phyloP scores from a whole-genome alignment of 768 basidiomycete species.

The Lentinula boryana region DNA sequence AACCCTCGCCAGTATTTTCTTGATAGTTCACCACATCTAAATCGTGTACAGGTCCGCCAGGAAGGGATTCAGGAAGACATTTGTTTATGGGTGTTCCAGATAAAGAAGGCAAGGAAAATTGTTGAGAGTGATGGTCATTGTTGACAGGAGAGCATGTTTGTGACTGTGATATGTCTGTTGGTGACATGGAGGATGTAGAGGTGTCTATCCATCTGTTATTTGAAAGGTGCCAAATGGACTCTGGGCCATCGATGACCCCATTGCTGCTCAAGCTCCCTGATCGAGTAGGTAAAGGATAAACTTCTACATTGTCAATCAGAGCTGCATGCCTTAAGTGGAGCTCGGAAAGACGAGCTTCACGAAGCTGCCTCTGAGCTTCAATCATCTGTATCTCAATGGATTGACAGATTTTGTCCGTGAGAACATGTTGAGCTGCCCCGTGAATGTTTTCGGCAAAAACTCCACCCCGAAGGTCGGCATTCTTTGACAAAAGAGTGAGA shows the following conservation, averaged over 20 bases:
- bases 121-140: background rate
- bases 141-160: background rate
- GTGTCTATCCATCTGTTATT: background rate
- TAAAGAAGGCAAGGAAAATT: too few relatives aligned
- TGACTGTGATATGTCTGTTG: background rate
- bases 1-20: too few relatives aligned
- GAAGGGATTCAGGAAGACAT: too few relatives aligned
- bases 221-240: background rate
- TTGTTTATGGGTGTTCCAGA: too few relatives aligned
- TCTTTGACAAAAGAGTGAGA: constrained; percentile 14
- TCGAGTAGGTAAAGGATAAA: background rate
- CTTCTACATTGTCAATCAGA: background rate
- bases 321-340: background rate
- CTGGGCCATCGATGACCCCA: background rate
- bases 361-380: constrained; percentile 6
- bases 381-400: constrained; percentile 10
- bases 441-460: constrained; percentile 6
- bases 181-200: background rate
- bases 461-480: constrained; percentile 11
- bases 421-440: constrained; percentile 11
- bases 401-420: constrained; percentile 21
- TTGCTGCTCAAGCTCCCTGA: background rate
- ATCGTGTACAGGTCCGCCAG: background rate
- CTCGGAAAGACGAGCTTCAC: background rate
- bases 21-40: too few relatives aligned